Evolutionary conservation across 2,329 filamentous ascomycete species (phyloP), one percentile per base, ranked within the genome.

Genomic region (Neonectria neomacrospora): DNA sequence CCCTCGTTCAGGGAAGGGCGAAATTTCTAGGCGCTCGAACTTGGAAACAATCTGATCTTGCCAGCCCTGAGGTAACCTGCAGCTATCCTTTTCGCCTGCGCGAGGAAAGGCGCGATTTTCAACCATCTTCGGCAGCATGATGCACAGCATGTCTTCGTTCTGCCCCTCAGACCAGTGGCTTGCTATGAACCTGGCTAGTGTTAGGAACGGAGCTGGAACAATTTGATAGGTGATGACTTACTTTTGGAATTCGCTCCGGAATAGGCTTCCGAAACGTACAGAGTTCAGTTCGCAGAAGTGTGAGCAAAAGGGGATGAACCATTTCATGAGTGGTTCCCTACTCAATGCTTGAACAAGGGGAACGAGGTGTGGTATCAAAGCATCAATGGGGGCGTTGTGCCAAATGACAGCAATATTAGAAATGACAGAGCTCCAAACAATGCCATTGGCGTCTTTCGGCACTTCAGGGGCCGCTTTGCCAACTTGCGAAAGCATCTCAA

Each of bases 281-380:
- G 85, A 76, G 48, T 94, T 90, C 37, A 96, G 82, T 57, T 93
- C 86, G 0, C 92, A 90, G 69, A 96, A 90, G 55, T 92, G 90
- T 14, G 90, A 90, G 78, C 93, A 97, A 77, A 98, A 97, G 0
- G 89, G 86, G 45, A 98, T 85, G 76, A 97, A 98, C 81, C 90
- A 90, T 54, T 79, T 79, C 72, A 90, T 87, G 71, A 94, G 85
- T 1, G 85, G 84, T 47, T 91, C 88, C 54, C 86, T 85, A 3
- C 87, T 88, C 51, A 97, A 80, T 3, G 82, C 80, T 34, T 90
- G 87, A 74, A 88, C 86, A 48, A 97, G 83, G 3, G 87, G 79
- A 16, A 87, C 85, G 60, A 94, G 85, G 39, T 87, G 85, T 1
- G 92, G 87, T 44, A 97, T 89, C 37, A 96, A 80, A 7, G 90